A percentile compares a stretch with the other conserved stretches of the same genome.
Conservation (phyloP, 345 rosid species). For the Rhizophora apiculata region DNA sequence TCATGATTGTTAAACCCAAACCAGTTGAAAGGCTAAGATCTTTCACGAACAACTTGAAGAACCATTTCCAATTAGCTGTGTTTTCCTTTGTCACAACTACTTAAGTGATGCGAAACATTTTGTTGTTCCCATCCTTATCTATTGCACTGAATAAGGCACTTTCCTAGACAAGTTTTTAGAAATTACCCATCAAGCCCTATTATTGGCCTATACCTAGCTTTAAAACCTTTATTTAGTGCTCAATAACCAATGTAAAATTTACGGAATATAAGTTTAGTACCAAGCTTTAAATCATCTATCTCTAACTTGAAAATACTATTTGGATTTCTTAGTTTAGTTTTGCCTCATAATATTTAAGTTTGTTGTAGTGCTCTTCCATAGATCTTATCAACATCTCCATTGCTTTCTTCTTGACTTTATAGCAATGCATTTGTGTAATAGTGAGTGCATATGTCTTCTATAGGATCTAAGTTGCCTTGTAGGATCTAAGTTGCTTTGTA, state of each 20-base stretch:
- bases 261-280: neutral
- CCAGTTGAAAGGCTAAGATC: neutral
- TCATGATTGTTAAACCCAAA: neutral
- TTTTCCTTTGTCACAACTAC: neutral
- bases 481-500: no score
- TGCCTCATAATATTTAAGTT: no score
- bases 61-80: neutral
- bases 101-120: neutral
- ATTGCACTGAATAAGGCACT: neutral
- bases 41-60: neutral
- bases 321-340: no score
- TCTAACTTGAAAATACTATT: no score
- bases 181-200: neutral
- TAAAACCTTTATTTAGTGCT: neutral
- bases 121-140: neutral
- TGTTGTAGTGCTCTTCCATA: no score
- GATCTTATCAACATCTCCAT: no score
- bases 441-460: no score
- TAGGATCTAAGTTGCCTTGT: no score
- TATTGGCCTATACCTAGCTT: neutral
- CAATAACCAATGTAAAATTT: neutral
- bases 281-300: no score
- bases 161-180: neutral
- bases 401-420: neutral
- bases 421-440: no score